Base-by-base conservation (phyloP, 495 filamentous ascomycete species). In the Amniculicola lignicola region DNA sequence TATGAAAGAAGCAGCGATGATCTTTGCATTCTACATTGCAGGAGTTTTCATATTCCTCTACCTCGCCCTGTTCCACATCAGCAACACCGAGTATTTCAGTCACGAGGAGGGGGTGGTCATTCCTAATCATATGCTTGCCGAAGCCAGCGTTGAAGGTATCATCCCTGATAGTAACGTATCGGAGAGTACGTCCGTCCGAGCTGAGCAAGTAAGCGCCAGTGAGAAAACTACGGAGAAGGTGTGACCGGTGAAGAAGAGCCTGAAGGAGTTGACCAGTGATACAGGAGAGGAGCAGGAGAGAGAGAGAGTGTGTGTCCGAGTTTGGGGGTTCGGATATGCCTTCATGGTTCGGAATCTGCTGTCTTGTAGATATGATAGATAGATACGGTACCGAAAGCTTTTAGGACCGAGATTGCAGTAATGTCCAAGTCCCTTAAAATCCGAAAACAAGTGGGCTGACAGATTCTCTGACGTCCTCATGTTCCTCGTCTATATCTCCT, bases 41-140 rank as follows among this genome's bases (percentile, higher is more conserved):
- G 56, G 54, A 7, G 24, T 54, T 21, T 22, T 56, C 16, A 35
- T 53, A 3, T 45, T 59, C 23, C 31, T 48, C 11, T 59, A 45
- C 25, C 36, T 59, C 4, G 54, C 18, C 7, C 23, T 36, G 18
- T 54, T 15, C 38, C 56, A 60, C 19, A 57, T 56, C 29, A 25
- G 39, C 15, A 52, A 60, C 10, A 55, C 35, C 12, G 40, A 56
- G 28, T 52, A 52, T 19, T 60, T 54, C 51, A 37, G 37, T 9
- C 33, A 29, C 41, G 56, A 45, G 16, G 56, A 60, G 42, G 57
- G 52, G 15, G 52, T 41, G 9, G 57, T 56, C 4, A 54, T 61
- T 31, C 57, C 57, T 19, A 56, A 61, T 38, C 57, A 61, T 35
- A 25, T 61, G 7, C 33, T 61, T 11, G 11, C 41, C 10, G 57